These are phyloP conservation scores for Thraustochytrium sp. DNA, from an alignment of 352 stramenopile genomes.

Conservation along the genomic window DNA sequence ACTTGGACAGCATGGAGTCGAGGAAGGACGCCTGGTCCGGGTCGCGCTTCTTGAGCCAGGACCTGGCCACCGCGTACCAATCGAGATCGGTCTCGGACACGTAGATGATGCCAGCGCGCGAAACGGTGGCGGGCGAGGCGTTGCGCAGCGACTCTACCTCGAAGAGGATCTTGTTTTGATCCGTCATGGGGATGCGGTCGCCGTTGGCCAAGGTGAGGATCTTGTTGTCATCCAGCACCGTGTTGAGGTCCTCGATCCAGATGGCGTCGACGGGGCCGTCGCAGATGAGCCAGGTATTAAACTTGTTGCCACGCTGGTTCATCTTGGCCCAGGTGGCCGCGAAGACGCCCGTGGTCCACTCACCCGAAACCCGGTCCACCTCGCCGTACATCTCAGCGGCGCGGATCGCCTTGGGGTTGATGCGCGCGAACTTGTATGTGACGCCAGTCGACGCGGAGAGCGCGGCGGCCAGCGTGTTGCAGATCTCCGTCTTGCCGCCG, in stretches of 20 bases:
- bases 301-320: constrained; percentile 94
- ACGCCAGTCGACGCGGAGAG: constrained; percentile 83
- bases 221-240: constrained; percentile 90
- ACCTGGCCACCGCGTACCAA: constrained; percentile 90
- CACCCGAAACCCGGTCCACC: constrained; percentile 87
- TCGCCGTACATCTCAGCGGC: constrained; percentile 97
- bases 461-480: constrained; percentile 85
- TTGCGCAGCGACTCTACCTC: constrained; percentile 88
- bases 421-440: constrained; percentile 87
- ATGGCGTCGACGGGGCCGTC: constrained; percentile 91
- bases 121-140: constrained; percentile 88
- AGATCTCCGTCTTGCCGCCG: constrained; percentile 94
- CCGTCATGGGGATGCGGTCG: constrained; percentile 86
- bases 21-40: constrained; percentile 76
- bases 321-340: constrained; percentile 96
- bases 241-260: constrained; percentile 93
- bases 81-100: constrained; percentile 96
- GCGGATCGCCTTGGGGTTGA: constrained; percentile 96
- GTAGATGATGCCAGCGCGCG: constrained; percentile 93
- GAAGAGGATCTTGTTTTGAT: constrained; percentile 93
- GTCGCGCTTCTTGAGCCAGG: constrained; percentile 87
- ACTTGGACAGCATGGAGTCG: constrained; percentile 85
- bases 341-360: constrained; percentile 97
- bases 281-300: constrained; percentile 94
- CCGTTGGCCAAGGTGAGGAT: constrained; percentile 89